Percentiles rank a stretch among this genome's conserved stretches.
These are phyloP conservation scores for Penicillium sp. DNA, from an alignment of 2,329 filamentous ascomycete species.

Conservation along the genomic window DNA sequence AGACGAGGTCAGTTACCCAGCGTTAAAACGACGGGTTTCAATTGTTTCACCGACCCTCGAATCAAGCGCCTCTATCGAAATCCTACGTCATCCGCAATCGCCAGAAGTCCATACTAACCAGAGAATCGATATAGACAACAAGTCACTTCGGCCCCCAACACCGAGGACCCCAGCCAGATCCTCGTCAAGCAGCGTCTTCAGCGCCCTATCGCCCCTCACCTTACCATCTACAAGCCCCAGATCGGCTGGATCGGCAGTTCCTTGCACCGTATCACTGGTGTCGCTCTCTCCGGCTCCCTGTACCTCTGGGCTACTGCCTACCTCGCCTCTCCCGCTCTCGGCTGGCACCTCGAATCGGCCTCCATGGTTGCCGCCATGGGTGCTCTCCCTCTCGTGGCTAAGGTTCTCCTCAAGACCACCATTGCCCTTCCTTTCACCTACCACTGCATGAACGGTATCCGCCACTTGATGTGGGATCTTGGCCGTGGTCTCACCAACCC, in stretches of 20 bases:
- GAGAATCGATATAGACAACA: slow-evolving; percentile 28
- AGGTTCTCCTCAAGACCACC: slow-evolving; percentile 59
- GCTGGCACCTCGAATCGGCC: slow-evolving; percentile 66
- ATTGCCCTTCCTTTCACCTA: slow-evolving; percentile 67
- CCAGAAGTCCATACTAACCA: slow-evolving; percentile 17
- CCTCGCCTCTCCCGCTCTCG: slow-evolving; percentile 73
- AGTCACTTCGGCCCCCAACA: slow-evolving; percentile 31
- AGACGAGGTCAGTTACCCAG: slow-evolving; percentile 43
- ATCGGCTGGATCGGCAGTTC: slow-evolving; percentile 79
- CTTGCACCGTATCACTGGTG: slow-evolving; percentile 82
- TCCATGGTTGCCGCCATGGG: slow-evolving; percentile 65
- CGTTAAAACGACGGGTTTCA: neutral
- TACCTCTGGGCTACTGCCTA: slow-evolving; percentile 82
- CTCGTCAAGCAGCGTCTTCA: slow-evolving; percentile 76
- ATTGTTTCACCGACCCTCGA: neutral
- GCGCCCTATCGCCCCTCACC: slow-evolving; percentile 82
- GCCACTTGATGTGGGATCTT: slow-evolving; percentile 71
- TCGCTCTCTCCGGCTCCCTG: slow-evolving; percentile 67
- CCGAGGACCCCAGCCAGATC: slow-evolving; percentile 51
- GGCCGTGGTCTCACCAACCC: slow-evolving; percentile 63
- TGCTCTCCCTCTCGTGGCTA: slow-evolving; percentile 58
- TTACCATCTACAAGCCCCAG: slow-evolving; percentile 79
- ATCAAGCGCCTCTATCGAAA: slow-evolving; percentile 3
- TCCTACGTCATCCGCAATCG: slow-evolving; percentile 32
- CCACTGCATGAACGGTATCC: slow-evolving; percentile 67